A percentile compares a stretch with the other conserved stretches of the same genome.
These are phyloP conservation scores for Capronia epimyces DNA, from an alignment of 2,329 filamentous ascomycete species.

Conservation along the genomic window DNA sequence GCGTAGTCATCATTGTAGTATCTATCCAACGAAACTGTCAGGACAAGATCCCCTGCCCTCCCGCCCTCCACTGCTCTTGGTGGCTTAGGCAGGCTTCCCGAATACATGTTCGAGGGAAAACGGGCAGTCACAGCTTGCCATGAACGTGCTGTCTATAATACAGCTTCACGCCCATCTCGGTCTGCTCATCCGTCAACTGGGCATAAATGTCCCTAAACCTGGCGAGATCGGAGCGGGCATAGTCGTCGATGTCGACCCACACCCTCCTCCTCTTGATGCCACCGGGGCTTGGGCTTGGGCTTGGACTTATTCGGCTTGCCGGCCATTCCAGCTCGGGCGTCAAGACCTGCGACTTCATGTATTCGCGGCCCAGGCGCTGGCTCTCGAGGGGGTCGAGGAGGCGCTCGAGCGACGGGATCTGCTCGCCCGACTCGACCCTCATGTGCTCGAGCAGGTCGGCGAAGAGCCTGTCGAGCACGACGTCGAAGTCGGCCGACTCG, in stretches of 20 bases:
- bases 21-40: too few species aligned
- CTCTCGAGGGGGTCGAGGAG: conserved; percentile 14
- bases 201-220: conserved; percentile 14
- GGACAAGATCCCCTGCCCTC: too few species aligned
- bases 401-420: conserved; percentile 20
- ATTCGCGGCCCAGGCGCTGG: conserved; percentile 19
- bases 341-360: conserved; percentile 18
- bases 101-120: too few species aligned
- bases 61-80: too few species aligned
- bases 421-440: conserved; percentile 21
- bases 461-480: conserved; percentile 7
- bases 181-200: not conserved
- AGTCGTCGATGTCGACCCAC: conserved; percentile 17
- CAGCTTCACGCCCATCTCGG: not conserved
- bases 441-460: conserved; percentile 24
- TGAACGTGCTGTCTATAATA: not conserved
- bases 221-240: conserved; percentile 10
- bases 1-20: too few species aligned
- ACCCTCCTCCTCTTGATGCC: conserved; percentile 4
- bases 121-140: conserved; percentile 8
- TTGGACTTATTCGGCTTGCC: not conserved
- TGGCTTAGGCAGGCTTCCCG: too few species aligned
- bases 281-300: not conserved
- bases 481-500: conserved; percentile 1
- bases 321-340: conserved; percentile 22